These are phyloP conservation scores for Diplosphaera chodatii DNA, from an alignment of 139 green algal species.

Conservation along the genomic window DNA sequence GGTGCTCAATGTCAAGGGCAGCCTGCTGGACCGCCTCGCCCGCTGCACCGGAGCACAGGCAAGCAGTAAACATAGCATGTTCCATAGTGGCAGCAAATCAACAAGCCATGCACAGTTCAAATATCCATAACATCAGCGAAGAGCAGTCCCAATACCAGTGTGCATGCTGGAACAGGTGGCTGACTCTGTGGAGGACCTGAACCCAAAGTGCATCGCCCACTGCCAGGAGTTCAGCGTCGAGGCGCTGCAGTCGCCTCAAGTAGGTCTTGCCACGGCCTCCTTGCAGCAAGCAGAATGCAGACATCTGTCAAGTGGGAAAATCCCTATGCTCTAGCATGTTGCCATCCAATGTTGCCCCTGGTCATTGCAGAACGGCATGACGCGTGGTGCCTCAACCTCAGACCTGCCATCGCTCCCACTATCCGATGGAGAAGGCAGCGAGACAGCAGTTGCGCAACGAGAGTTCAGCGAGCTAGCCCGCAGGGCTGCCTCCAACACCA, in stretches of 20 bases:
- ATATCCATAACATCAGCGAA: too few species aligned
- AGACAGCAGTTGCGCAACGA: neutral
- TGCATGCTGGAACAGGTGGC: conserved; percentile 28
- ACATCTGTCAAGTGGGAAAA: too few species aligned
- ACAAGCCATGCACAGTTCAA: too few species aligned
- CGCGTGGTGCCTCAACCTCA: neutral
- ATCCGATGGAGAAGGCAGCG: conserved; percentile 5
- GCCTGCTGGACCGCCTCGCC: conserved; percentile 62
- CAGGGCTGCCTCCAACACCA: neutral
- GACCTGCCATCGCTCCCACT: conserved; percentile 3
- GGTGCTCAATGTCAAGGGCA: conserved; percentile 61
- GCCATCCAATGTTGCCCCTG: too few species aligned
- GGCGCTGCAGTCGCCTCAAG: conserved; percentile 11
- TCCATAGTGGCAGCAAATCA: neutral
- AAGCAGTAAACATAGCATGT: conserved; percentile 5
- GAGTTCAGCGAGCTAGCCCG: neutral
- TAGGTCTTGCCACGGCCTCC: neutral
- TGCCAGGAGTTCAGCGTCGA: conserved; percentile 61
- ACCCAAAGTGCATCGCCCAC: conserved; percentile 30
- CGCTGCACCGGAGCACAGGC: conserved; percentile 52
- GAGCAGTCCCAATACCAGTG: too few species aligned
- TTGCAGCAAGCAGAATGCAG: too few species aligned
- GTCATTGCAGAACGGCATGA: neutral
- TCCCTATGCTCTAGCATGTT: too few species aligned
- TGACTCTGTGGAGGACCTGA: conserved; percentile 42